Base-by-base conservation (phyloP, 2,329 filamentous ascomycete species). In the Trichoderma polysporum region DNA sequence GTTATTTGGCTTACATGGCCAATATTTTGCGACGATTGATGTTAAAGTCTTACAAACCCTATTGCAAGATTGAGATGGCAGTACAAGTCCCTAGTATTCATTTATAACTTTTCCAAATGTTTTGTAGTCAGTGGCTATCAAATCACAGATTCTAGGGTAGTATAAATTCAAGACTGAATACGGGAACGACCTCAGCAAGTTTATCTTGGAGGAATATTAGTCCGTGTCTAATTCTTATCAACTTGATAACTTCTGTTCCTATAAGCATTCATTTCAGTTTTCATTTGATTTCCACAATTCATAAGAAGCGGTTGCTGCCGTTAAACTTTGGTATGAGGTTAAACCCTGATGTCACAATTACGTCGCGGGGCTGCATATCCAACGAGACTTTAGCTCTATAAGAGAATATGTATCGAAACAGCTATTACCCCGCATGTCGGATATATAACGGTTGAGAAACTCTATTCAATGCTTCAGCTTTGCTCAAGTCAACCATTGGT, bases 331-430 rank as follows among this genome's bases (percentile, higher is more conserved):
- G 57, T 22, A 50, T 12, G 41, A 41, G 13, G 9, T 15, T 4
- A 2, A 27, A 22, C 15, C 45, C 45, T 63, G 60, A 63, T 63
- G 60, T 63, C 60, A 63, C 54, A 33, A 29, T 63, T 63, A 54
- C 60, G 60, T 54, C 37, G 27, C 2, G 33, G 22, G 47, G 22
- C 17, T 50, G 22, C 10, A 31, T 37, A 45, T 12, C 8, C n/a
- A 15, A 33, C 41, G 25, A 63, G 35, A 53, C 15, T 27, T 31
- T 37, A 52, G 35, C 52, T 54, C 19, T 62, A 2, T 62, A 52
- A 54, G 7, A 62, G 35, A 50, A 63, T 54, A 54, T 33, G 49
- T 33, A 53, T 31, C 33, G 60, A 63, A 45, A 31, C 47, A 37
- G 17, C 27, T 41, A 3, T 63, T 63, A 63, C 60, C 60, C 60